Evolutionary conservation across 352 stramenopile genomes (phyloP), one percentile per base, ranked within the genome.

Genomic region (Phytophthora kernoviae): DNA sequence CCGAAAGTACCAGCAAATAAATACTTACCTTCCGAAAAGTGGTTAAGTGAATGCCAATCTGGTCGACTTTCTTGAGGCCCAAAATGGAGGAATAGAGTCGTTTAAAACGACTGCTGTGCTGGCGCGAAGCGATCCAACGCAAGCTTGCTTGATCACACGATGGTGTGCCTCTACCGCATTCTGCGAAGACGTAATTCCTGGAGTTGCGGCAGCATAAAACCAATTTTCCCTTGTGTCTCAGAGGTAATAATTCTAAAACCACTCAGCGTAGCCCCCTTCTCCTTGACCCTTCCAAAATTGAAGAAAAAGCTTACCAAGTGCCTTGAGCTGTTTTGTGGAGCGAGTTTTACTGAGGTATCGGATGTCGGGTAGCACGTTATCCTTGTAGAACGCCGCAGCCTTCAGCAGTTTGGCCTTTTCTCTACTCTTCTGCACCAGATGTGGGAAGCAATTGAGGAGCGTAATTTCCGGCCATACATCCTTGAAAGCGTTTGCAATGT

Each of bases 401-500:
- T n/a, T n/a, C n/a, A n/a, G n/a, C n/a, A n/a, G n/a, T n/a, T n/a
- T n/a, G n/a, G n/a, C n/a, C n/a, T n/a, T n/a, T n/a, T n/a, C n/a
- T n/a, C n/a, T n/a, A n/a, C n/a, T n/a, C n/a, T n/a, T n/a, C n/a
- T n/a, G n/a, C n/a, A n/a, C 58, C 4, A 69, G 6, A 54, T 69
- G 54, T 6, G 48, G 46, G 5, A 51, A 65, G 36, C 40, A 64
- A 24, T 64, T 69, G 0, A 66, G 36, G 1, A 75, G 15, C 14
- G 5, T 12, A 14, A 69, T 62, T 4, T 2, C 3, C 1, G 58
- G 45, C 50, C 57, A 75, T 2, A 68, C 54, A 20, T 41, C 27
- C 1, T 0, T 36, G 40, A 48, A 75, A 1, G 62, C 67, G 21
- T 56, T 76, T 3, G 62, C 58, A 17, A 72, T 69, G 4, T 20